Evolutionary conservation across 2,329 filamentous ascomycete genomes (phyloP).

Genomic region (Tolypocladium tropicale): DNA sequence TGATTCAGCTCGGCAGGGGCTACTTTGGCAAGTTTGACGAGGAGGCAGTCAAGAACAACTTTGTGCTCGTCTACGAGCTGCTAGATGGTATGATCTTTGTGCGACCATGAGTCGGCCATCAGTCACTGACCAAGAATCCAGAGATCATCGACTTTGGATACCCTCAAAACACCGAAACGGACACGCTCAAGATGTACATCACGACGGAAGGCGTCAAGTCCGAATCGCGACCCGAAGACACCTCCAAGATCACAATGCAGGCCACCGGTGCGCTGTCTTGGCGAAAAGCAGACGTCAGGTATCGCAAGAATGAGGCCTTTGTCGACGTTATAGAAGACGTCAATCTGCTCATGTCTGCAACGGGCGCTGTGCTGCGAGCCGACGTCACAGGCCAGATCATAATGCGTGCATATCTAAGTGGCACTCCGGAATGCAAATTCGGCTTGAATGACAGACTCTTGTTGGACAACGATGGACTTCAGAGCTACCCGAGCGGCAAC

Average conservation of each 20-base stretch:
- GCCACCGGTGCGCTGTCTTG: constrained; percentile 94
- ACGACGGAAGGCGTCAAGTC: constrained; percentile 98
- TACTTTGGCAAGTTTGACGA: constrained; percentile 99
- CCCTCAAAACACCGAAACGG: constrained; percentile 96
- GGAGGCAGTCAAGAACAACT: constrained; percentile 99
- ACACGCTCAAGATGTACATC: constrained; percentile 99
- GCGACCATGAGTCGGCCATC: too few species aligned
- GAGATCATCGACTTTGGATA: constrained; percentile 99
- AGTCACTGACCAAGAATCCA: constrained; percentile 20
- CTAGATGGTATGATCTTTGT: constrained; percentile 58
- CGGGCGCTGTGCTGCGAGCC: constrained; percentile 84
- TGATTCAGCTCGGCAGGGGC: constrained; percentile 81
- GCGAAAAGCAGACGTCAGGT: constrained; percentile 95
- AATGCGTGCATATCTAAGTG: constrained; percentile 95
- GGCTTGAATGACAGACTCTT: constrained; percentile 91
- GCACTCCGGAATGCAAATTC: constrained; percentile 98
- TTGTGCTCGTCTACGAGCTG: constrained; percentile 95
- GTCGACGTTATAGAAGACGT: constrained; percentile 99
- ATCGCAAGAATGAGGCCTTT: constrained; percentile 98
- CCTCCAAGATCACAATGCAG: constrained; percentile 98
- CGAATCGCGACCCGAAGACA: constrained; percentile 76
- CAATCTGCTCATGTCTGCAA: constrained; percentile 97
- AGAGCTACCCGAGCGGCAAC: constrained; percentile 63
- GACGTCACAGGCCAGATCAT: constrained; percentile 97
- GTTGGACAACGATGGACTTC: constrained; percentile 65